phyloP scores from a whole-genome alignment of 1,139 yeast genomes.

The Lodderomyces parapsilosis region DNA sequence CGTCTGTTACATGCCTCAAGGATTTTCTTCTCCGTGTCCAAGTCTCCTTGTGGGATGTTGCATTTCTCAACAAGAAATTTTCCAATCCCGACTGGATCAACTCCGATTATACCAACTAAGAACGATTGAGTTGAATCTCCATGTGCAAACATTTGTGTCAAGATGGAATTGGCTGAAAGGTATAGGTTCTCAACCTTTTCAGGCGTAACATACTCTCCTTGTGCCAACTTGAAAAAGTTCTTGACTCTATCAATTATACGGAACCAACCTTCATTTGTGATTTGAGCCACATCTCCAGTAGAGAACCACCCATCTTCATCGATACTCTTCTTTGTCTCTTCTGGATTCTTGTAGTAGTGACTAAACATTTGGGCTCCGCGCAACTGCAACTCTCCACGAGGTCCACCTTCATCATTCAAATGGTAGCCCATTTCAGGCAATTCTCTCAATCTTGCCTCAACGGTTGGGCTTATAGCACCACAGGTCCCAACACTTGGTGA shows the following conservation, averaged over 20 bases:
- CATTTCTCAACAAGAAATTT: constrained; percentile 21
- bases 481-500: constrained; percentile 49
- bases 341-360: too few relatives aligned
- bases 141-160: constrained; percentile 55
- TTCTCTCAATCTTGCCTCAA: constrained; percentile 62
- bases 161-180: constrained; percentile 49
- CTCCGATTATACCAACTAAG: constrained; percentile 35
- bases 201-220: constrained; percentile 75
- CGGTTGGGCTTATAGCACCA: constrained; percentile 54
- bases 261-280: constrained; percentile 52
- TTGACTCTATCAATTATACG: too few relatives aligned
- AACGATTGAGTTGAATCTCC: constrained; percentile 33
- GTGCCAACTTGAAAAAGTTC: too few relatives aligned
- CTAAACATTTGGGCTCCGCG: too few relatives aligned
- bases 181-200: constrained; percentile 72
- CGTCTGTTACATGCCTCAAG: constrained; percentile 23
- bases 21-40: constrained; percentile 18
- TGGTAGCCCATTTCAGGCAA: constrained; percentile 68
- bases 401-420: constrained; percentile 34
- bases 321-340: too few relatives aligned
- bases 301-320: constrained; percentile 58
- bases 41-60: constrained; percentile 11
- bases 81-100: constrained; percentile 34
- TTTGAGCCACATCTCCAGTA: constrained; percentile 71
- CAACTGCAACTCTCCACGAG: constrained; percentile 55